A percentile compares a stretch with the other conserved stretches of the same genome.
Conservation (phyloP, 805 yeast genomes). For the Yarrowia alimentaria region DNA sequence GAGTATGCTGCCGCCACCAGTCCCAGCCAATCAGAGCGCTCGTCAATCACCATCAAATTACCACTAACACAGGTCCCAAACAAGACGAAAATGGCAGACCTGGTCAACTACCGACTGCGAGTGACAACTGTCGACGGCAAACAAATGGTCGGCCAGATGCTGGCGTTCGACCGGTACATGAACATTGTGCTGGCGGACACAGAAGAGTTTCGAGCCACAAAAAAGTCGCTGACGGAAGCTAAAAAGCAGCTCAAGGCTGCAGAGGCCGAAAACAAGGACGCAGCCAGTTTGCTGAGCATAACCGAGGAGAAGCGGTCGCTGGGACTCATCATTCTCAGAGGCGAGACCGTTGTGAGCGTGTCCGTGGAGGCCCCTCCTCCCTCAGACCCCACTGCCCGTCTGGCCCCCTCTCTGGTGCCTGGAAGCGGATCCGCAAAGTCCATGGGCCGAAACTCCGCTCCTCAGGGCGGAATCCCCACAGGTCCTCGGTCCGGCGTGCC, state of each 20-base stretch:
- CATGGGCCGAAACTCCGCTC: constrained; percentile 39
- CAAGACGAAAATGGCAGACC: constrained; percentile 57
- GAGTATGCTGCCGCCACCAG: background rate
- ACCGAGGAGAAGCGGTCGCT: constrained; percentile 68
- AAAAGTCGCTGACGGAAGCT: constrained; percentile 34
- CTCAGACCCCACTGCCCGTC: constrained; percentile 43
- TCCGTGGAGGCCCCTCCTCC: constrained; percentile 65
- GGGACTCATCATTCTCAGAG: constrained; percentile 81
- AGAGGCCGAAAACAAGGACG: constrained; percentile 28
- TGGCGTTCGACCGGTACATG: constrained; percentile 88
- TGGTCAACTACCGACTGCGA: constrained; percentile 69
- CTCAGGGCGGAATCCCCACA: too few relatives aligned
- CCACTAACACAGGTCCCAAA: constrained; percentile 38
- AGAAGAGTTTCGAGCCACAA: constrained; percentile 73
- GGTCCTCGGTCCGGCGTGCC: constrained; percentile 40
- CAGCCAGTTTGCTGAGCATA: constrained; percentile 31
- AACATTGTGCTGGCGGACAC: constrained; percentile 81
- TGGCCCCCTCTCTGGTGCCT: constrained; percentile 38
- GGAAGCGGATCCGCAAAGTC: constrained; percentile 41
- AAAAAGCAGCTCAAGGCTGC: constrained; percentile 32
- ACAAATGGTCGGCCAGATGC: constrained; percentile 70
- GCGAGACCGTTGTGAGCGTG: constrained; percentile 77
- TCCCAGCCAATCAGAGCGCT: background rate
- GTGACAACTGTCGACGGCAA: constrained; percentile 77
- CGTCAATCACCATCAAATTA: background rate